Evolutionary conservation across 805 yeast genomes (phyloP).

Genomic region (Scheffersomyces amazonensis): DNA sequence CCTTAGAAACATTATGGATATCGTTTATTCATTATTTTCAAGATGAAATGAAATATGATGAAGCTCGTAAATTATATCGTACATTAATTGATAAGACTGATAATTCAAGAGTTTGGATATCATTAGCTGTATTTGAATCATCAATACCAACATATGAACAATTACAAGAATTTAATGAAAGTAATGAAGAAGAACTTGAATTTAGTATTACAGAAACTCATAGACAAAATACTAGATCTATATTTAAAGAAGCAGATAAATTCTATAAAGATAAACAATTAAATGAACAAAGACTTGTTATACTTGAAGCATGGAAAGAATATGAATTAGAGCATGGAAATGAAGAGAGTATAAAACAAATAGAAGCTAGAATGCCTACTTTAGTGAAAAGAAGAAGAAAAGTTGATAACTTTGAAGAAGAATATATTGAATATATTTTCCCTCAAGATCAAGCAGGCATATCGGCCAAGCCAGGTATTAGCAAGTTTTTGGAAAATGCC

Average conservation of each 20-base stretch:
- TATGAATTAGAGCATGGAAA: constrained; percentile 69
- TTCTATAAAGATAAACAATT: constrained; percentile 35
- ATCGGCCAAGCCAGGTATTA: constrained; percentile 15
- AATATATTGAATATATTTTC: constrained; percentile 59
- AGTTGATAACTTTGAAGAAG: constrained; percentile 49
- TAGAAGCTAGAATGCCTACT: constrained; percentile 52
- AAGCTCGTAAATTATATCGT: constrained; percentile 52
- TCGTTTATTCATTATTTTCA: constrained; percentile 56
- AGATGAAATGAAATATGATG: constrained; percentile 55
- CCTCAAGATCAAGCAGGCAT: constrained; percentile 53
- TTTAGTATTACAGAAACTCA: constrained; percentile 52
- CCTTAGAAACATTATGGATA: constrained; percentile 17
- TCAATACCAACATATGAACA: constrained; percentile 58
- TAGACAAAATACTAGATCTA: constrained; percentile 45
- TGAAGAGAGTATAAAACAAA: constrained; percentile 26
- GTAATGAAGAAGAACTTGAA: constrained; percentile 49
- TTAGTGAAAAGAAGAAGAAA: constrained; percentile 44
- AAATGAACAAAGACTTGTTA: constrained; percentile 44
- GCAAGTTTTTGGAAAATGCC: constrained; percentile 42
- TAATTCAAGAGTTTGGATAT: constrained; percentile 46
- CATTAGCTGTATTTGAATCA: constrained; percentile 69
- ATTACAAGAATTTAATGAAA: constrained; percentile 39
- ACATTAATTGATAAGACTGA: constrained; percentile 29
- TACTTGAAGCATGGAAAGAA: constrained; percentile 59
- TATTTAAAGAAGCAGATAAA: constrained; percentile 54